These are phyloP conservation scores for Fusarium proliferatum DNA, from an alignment of 2,329 filamentous ascomycete species.

Conservation along the genomic window DNA sequence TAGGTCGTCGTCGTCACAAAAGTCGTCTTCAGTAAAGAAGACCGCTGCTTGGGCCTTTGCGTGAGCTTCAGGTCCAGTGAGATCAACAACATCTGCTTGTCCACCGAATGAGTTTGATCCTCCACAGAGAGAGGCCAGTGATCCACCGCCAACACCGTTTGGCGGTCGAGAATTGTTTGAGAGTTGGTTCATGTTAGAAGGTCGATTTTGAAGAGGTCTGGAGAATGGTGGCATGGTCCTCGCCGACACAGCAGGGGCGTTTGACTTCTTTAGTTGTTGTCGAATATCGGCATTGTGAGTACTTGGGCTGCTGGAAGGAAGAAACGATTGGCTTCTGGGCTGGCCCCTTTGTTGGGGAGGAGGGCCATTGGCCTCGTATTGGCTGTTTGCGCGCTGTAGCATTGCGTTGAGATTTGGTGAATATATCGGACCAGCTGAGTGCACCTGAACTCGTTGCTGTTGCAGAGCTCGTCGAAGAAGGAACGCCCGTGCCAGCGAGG, in stretches of 20 bases:
- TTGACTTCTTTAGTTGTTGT: conserved; percentile 61
- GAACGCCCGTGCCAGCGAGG: conserved; percentile 51
- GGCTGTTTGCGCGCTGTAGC: conserved; percentile 52
- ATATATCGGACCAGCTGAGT: conserved; percentile 27
- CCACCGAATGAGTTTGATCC: conserved; percentile 60
- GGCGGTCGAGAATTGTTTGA: conserved; percentile 20
- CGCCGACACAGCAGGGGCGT: conserved; percentile 54
- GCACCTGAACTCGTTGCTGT: conserved; percentile 40
- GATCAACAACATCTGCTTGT: conserved; percentile 48
- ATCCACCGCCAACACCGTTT: conserved; percentile 32
- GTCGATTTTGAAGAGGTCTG: conserved; percentile 45
- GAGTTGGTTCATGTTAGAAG: conserved; percentile 49
- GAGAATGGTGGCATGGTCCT: conserved; percentile 48
- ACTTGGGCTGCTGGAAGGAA: conserved; percentile 67
- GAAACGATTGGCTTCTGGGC: conserved; percentile 61
- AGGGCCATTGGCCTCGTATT: conserved; percentile 53
- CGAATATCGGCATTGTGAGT: conserved; percentile 60
- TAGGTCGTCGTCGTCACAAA: conserved; percentile 84
- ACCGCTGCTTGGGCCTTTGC: conserved; percentile 53
- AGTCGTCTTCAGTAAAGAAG: conserved; percentile 82
- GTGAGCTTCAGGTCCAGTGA: conserved; percentile 47
- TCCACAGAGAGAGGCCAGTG: conserved; percentile 57
- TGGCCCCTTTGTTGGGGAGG: conserved; percentile 48
- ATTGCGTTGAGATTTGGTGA: conserved; percentile 45
- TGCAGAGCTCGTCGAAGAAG: conserved; percentile 39